These are phyloP conservation scores for Ricinus communis DNA, from an alignment of 345 rosid species.

Conservation along the genomic window DNA sequence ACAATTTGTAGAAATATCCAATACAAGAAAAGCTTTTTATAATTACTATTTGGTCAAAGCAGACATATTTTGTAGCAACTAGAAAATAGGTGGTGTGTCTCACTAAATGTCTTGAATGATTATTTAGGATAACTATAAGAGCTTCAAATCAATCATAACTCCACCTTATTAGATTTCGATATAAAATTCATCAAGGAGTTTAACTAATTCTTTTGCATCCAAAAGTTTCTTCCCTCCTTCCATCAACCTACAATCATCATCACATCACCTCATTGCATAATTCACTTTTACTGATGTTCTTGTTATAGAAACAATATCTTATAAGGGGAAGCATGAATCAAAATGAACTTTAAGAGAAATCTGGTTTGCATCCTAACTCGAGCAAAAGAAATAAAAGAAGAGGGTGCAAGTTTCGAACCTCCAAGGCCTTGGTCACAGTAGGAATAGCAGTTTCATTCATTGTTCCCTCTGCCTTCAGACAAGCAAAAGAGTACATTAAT, in stretches of 20 bases:
- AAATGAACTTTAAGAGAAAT: neutral
- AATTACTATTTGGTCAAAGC: neutral
- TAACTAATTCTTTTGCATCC: neutral
- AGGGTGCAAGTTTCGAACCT: constrained; percentile 36
- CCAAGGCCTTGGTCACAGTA: constrained; percentile 54
- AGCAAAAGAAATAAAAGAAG: neutral
- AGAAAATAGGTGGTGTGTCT: neutral
- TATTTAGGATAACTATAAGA: neutral
- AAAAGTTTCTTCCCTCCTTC: neutral
- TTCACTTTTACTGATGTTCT: too few relatives aligned
- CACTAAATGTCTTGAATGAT: neutral
- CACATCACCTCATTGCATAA: neutral
- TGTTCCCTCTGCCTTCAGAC: constrained; percentile 68
- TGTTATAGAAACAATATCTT: too few relatives aligned
- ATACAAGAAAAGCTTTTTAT: neutral
- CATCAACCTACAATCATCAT: neutral
- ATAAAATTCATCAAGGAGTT: neutral
- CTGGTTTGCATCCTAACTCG: too few relatives aligned
- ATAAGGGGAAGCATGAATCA: too few relatives aligned
- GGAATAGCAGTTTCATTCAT: constrained; percentile 67
- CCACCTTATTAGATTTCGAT: neutral
- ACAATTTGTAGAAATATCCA: neutral
- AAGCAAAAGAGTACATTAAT: constrained; percentile 19
- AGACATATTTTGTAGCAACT: neutral
- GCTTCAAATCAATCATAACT: neutral